Evolutionary conservation across 2,329 filamentous ascomycete species (phyloP), one percentile per base, ranked within the genome.

Genomic region (Ceratocystis lukuohia): DNA sequence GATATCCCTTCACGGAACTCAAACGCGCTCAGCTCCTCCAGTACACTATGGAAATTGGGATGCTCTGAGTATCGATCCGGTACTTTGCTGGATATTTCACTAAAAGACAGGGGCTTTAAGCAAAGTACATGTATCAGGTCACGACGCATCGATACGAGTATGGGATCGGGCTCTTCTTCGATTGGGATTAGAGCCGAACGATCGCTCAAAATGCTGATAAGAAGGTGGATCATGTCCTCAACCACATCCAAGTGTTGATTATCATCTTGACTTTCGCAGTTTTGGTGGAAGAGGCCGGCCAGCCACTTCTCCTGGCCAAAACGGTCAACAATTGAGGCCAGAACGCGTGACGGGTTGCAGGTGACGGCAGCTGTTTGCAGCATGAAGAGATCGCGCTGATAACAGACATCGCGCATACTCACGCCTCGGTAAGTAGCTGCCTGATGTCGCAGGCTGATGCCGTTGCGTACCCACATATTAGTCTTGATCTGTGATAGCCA

Each of bases 401-500:
- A 93, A 1, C 91, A 91, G 22, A 96, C 89, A 74, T 99, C 94
- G 70, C 94, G 83, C 72, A 95, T 90, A 10, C 86, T 85, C 15
- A 96, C 91, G 50, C 91, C 92, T 17, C 91, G 87, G 74, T 99
- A 99, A 20, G 92, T 94, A 64, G 88, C 88, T 74, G 95, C 94
- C 75, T 99, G 94, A 74, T 99, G 94, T 48, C 93, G 86, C 64
- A 99, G 82, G 71, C 93, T 97, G 73, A 99, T 91, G 1, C 94
- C 94, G 73, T 99, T 99, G 66, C 94, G 86, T 69, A 99, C 93
- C 94, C 95, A 99, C 86, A 97, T 96, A 64, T 91, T 90, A 20
- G 93, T 91, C 75, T 96, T 96, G 85, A 99, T 97, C 77, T 99
- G 95, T 5, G 94, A 89, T 41, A 99, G 80, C 94, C 94, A 99